A percentile compares a stretch with the other conserved stretches of the same genome.
Conservation (phyloP, 176 grass and related monocot species). For the Calamus simplicifolius region DNA sequence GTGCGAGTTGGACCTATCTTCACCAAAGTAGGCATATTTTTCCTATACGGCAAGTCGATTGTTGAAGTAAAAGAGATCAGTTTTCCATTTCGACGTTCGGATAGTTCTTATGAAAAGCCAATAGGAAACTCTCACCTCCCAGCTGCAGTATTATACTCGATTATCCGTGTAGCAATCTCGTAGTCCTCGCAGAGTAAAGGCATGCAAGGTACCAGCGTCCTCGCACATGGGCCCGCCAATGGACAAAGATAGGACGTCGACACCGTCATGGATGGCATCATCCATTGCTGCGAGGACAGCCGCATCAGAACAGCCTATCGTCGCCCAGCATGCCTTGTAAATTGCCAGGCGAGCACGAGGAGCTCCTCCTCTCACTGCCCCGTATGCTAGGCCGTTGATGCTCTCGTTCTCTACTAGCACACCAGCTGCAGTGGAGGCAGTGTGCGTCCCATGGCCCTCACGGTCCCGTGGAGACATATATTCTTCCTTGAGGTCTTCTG, state of each 20-base stretch:
- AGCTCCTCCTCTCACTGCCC: constrained; percentile 38
- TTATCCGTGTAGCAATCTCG: neutral
- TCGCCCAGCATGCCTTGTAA: constrained; percentile 39
- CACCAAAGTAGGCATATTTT: neutral
- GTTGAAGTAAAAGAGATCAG: no score
- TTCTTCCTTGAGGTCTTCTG: neutral
- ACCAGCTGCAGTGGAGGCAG: constrained; percentile 42
- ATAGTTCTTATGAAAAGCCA: no score
- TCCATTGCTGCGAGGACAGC: constrained; percentile 21
- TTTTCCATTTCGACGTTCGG: no score
- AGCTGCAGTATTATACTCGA: neutral
- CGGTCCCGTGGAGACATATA: constrained; percentile 31
- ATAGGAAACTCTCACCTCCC: neutral
- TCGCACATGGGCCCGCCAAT: neutral
- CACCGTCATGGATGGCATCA: constrained; percentile 57
- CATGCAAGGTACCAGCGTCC: constrained; percentile 27
- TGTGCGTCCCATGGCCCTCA: constrained; percentile 27
- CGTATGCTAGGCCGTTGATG: constrained; percentile 21
- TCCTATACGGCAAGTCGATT: no score
- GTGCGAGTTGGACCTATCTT: neutral
- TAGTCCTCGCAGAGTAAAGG: constrained; percentile 17
- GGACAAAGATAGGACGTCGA: constrained; percentile 53
- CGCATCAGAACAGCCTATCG: accelerated
- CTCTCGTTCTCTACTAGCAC: constrained; percentile 17
- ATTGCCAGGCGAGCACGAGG: constrained; percentile 34